phyloP scores from a whole-genome alignment of 1,139 yeast genomes.

The Saccharomyces hybrid region DNA sequence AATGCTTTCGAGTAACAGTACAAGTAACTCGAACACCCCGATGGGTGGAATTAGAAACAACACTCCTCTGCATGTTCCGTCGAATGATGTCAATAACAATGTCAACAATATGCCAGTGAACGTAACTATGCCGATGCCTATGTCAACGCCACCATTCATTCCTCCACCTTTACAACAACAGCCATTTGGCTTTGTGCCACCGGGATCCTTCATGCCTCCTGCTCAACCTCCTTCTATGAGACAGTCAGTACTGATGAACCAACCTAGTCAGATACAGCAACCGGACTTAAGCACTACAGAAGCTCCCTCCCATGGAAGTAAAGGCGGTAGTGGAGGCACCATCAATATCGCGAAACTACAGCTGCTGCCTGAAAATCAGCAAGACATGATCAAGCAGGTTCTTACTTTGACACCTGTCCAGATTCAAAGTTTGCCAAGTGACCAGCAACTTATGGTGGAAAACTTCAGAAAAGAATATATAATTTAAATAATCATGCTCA shows the following conservation, averaged over 20 bases:
- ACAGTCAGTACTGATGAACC: background rate
- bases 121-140: slow-evolving; percentile 6
- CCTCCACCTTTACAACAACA: slow-evolving; percentile 4
- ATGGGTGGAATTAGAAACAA: slow-evolving; percentile 1
- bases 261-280: too few relatives aligned
- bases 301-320: too few relatives aligned
- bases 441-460: slow-evolving; percentile 55
- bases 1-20: slow-evolving; percentile 4
- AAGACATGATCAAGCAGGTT: slow-evolving; percentile 58
- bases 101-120: background rate
- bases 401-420: slow-evolving; percentile 51
- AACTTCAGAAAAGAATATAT: slow-evolving; percentile 53
- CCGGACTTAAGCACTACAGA: too few relatives aligned
- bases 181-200: slow-evolving; percentile 5
- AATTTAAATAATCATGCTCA: slow-evolving; percentile 6
- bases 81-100: background rate
- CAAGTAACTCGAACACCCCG: slow-evolving; percentile 9
- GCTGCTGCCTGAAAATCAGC: slow-evolving; percentile 45
- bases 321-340: background rate
- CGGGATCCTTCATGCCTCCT: slow-evolving; percentile 7
- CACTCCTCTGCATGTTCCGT: slow-evolving; percentile 1
- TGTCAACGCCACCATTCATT: slow-evolving; percentile 7
- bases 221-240: slow-evolving; percentile 2
- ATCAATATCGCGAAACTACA: slow-evolving; percentile 19
- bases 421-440: slow-evolving; percentile 48